Percentiles rank a stretch among this genome's conserved stretches.
Evolutionary conservation across 1,284 basidiomycete species (phyloP).

Genomic region (Naganishia cerealis): DNA sequence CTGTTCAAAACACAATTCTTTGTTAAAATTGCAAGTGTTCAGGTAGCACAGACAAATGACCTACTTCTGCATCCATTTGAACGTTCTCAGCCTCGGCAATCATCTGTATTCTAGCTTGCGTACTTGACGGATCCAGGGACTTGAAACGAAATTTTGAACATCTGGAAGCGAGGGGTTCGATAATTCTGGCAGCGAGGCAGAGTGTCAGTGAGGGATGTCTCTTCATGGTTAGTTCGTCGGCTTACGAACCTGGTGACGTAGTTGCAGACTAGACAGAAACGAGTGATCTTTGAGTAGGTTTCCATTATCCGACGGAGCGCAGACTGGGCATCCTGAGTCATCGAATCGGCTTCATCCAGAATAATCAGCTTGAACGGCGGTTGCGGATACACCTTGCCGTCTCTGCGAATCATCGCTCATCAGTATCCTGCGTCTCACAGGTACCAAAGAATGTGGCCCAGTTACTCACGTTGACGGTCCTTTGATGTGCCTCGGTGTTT

Average conservation of each 20-base stretch:
- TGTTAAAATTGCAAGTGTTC: background rate
- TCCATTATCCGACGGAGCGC: slow-evolving; percentile 98
- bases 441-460: background rate
- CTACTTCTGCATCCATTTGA: slow-evolving; percentile 54
- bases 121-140: slow-evolving; percentile 76
- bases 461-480: slow-evolving; percentile 59
- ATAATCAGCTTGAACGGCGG: slow-evolving; percentile 99
- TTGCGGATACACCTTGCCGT: slow-evolving; percentile 84
- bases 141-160: slow-evolving; percentile 99
- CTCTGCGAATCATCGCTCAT: slow-evolving; percentile 47
- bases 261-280: slow-evolving; percentile 98
- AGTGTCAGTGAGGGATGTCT: background rate
- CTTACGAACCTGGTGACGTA: slow-evolving; percentile 85
- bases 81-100: slow-evolving; percentile 68
- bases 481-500: slow-evolving; percentile 78
- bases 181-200: slow-evolving; percentile 69
- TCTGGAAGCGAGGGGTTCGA: slow-evolving; percentile 96
- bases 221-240: background rate
- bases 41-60: slow-evolving; percentile 26
- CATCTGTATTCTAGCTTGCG: slow-evolving; percentile 71
- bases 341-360: slow-evolving; percentile 97
- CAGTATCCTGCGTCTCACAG: background rate
- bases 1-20: slow-evolving; percentile 32
- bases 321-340: slow-evolving; percentile 98
- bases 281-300: slow-evolving; percentile 90